phyloP scores from a whole-genome alignment of 345 rosid species.

The Erucastrum elatum region DNA sequence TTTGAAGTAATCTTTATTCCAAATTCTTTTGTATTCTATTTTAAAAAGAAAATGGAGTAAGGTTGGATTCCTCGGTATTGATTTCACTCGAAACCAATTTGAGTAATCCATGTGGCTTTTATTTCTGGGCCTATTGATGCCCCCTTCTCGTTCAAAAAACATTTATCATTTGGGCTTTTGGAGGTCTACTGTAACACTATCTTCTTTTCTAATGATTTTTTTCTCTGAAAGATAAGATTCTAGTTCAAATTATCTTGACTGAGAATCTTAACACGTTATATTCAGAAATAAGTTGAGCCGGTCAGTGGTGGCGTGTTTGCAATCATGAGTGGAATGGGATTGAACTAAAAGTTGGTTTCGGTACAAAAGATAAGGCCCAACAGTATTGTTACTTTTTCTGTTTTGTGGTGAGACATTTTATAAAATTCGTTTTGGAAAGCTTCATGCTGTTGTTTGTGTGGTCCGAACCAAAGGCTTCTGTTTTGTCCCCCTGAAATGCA shows the following conservation, averaged over 20 bases:
- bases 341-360: background rate
- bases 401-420: background rate
- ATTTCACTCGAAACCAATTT: background rate
- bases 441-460: conserved; percentile 14
- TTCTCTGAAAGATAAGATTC: background rate
- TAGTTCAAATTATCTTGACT: background rate
- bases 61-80: no score
- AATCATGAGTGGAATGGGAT: conserved; percentile 4
- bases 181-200: background rate
- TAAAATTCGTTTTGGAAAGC: conserved; percentile 9
- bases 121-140: background rate
- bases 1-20: no score
- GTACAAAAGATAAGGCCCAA: background rate
- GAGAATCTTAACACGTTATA: background rate
- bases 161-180: background rate
- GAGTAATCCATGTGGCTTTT: background rate
- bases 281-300: background rate
- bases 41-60: no score
- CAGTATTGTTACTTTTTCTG: conserved; percentile 1
- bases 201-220: background rate
- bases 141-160: background rate
- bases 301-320: background rate
- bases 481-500: conserved; percentile 33
- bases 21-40: no score
- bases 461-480: conserved; percentile 22